Percentiles rank a stretch among this genome's conserved stretches.
Evolutionary conservation across 208 protist genomes (phyloP).

Genomic region (Acanthamoeba sp.): DNA sequence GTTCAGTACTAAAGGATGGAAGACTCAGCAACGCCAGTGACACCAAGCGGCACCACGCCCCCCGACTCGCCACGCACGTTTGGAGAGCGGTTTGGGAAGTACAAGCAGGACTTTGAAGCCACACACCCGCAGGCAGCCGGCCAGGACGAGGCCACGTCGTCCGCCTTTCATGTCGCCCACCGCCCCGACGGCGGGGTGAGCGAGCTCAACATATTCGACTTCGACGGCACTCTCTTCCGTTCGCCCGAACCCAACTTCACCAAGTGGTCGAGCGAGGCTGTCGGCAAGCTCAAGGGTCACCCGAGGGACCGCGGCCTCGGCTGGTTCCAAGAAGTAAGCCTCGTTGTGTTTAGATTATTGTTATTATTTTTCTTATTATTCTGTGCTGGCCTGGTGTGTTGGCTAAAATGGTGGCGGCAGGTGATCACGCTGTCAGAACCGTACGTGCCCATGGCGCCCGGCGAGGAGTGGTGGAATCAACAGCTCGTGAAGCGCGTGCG

Average conservation of each 20-base stretch:
- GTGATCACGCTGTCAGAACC: conserved; percentile 54
- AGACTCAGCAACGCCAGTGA: not conserved
- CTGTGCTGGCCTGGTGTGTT: not conserved
- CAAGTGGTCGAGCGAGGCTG: not conserved
- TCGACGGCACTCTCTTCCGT: conserved; percentile 64
- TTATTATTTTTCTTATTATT: not conserved
- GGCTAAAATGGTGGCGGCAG: not conserved
- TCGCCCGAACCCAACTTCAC: conserved; percentile 45
- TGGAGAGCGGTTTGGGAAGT: not conserved
- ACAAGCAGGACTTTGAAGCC: not conserved
- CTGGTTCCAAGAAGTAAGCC: conserved; percentile 51
- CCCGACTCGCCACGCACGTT: conserved; percentile 12
- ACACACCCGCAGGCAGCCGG: not conserved
- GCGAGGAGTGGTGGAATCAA: conserved; percentile 65
- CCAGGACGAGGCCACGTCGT: not conserved
- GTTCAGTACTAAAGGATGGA: not conserved
- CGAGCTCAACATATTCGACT: conserved; percentile 60
- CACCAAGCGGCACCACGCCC: not conserved
- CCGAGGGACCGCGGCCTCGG: conserved; percentile 54
- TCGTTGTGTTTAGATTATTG: not conserved
- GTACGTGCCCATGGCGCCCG: conserved; percentile 4
- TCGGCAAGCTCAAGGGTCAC: conserved; percentile 54
- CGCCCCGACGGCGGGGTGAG: not conserved
- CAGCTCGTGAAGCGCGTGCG: conserved; percentile 32
- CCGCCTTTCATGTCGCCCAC: not conserved